Evolutionary conservation across 2,329 filamentous ascomycete species (phyloP).

Genomic region (Scytalidium sp.): DNA sequence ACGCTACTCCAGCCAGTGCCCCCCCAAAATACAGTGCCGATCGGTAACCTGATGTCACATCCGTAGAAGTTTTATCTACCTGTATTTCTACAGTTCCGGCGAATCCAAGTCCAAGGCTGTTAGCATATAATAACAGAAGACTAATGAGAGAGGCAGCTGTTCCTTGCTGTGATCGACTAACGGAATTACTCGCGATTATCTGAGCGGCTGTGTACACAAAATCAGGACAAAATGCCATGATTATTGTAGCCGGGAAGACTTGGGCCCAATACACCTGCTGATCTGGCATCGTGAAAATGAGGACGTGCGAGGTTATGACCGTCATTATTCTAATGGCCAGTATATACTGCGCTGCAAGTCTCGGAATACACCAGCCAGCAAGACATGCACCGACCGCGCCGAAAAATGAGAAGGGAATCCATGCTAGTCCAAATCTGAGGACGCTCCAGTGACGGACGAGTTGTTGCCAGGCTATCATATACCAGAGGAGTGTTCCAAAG

Average conservation of each 20-base stretch:
- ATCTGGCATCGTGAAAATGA: slow-evolving; percentile 39
- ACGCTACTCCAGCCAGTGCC: slow-evolving; percentile 27
- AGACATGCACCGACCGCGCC: slow-evolving; percentile 32
- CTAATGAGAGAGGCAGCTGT: slow-evolving; percentile 45
- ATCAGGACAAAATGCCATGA: slow-evolving; percentile 38
- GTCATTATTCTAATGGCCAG: slow-evolving; percentile 34
- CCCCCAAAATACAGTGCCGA: slow-evolving; percentile 37
- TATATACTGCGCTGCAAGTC: slow-evolving; percentile 42
- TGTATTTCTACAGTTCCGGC: slow-evolving; percentile 28
- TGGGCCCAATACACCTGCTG: slow-evolving; percentile 40
- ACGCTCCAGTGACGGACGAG: slow-evolving; percentile 36
- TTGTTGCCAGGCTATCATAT: slow-evolving; percentile 41
- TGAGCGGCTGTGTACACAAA: slow-evolving; percentile 46
- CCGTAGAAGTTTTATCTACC: slow-evolving; percentile 1
- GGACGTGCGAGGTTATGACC: slow-evolving; percentile 23
- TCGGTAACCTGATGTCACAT: slow-evolving; percentile 28
- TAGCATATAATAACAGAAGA: slow-evolving; percentile 35
- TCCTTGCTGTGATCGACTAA: slow-evolving; percentile 41
- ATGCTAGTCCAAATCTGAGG: slow-evolving; percentile 35
- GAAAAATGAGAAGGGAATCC: slow-evolving; percentile 38
- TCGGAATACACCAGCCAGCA: slow-evolving; percentile 41
- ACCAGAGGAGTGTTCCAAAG: slow-evolving; percentile 41
- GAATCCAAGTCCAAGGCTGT: slow-evolving; percentile 37
- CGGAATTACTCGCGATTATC: slow-evolving; percentile 48
- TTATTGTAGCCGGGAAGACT: slow-evolving; percentile 33